Conservation (phyloP, 228 moss, liverwort and hornwort genomes). For the Sphagnum fallax region DNA sequence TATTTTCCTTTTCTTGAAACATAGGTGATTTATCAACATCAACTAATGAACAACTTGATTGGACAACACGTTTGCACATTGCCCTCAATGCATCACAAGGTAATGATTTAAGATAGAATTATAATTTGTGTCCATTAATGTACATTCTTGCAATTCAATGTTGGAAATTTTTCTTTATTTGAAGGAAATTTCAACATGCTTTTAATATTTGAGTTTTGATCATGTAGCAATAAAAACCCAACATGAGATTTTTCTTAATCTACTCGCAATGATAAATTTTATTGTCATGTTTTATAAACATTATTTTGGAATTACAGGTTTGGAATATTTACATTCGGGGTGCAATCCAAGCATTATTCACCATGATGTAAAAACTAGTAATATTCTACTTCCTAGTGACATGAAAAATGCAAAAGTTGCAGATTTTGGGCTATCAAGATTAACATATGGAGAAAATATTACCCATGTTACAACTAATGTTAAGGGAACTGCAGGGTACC, state of each 20-base stretch:
- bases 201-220: too few relatives aligned
- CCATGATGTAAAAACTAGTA: slow-evolving; percentile 8
- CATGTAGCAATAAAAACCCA: not conserved
- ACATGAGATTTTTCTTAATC: not conserved
- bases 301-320: slow-evolving; percentile 2
- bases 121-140: not conserved
- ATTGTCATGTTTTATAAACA: not conserved
- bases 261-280: not conserved
- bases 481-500: slow-evolving; percentile 10
- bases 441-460: not conserved
- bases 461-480: slow-evolving; percentile 3
- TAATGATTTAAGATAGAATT: not conserved
- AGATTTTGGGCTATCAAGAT: slow-evolving; percentile 12
- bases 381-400: slow-evolving; percentile 9
- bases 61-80: slow-evolving; percentile 5
- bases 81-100: slow-evolving; percentile 14
- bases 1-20: too few relatives aligned
- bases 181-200: fast-evolving
- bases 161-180: not conserved
- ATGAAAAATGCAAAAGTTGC: slow-evolving; percentile 7
- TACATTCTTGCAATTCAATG: not conserved
- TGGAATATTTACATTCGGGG: slow-evolving; percentile 11
- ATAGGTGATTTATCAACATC: not conserved
- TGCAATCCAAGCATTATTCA: slow-evolving; percentile 10
- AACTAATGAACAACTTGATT: slow-evolving; percentile 3